Evolutionary conservation across 2,329 filamentous ascomycete genomes (phyloP).

Genomic region (Lecanicillium sp.): DNA sequence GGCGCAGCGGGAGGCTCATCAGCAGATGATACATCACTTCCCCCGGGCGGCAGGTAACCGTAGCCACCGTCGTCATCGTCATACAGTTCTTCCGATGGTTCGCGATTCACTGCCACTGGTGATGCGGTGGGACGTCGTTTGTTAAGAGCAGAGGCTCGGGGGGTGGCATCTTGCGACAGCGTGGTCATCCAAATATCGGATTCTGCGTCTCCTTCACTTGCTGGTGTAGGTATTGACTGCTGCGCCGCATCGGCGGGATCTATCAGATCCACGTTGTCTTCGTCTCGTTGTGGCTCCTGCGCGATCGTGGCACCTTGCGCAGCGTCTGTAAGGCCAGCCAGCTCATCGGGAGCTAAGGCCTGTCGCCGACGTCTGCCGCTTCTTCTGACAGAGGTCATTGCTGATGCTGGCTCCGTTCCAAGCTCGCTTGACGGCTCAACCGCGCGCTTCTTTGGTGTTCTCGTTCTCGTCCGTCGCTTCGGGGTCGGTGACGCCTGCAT

Average conservation of each 20-base stretch:
- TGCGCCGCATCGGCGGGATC: conserved; percentile 17
- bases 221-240: conserved; percentile 11
- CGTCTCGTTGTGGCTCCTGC: conserved; percentile 13
- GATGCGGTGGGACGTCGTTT: background rate
- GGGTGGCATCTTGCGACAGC: conserved; percentile 29
- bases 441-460: conserved; percentile 9
- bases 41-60: conserved; percentile 19
- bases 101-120: background rate
- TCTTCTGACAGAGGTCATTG: conserved; percentile 10
- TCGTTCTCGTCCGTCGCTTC: conserved; percentile 8
- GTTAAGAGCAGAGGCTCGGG: conserved; percentile 16
- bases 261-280: conserved; percentile 22
- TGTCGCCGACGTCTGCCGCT: conserved; percentile 14
- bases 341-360: conserved; percentile 18
- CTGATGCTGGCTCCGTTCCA: conserved; percentile 11
- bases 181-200: conserved; percentile 41
- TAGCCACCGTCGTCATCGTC: conserved; percentile 16
- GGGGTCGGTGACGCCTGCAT: conserved; percentile 6
- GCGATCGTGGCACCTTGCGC: conserved; percentile 9
- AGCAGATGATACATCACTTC: conserved; percentile 25
- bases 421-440: conserved; percentile 19
- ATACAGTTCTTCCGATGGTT: background rate
- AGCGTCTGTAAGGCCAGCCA: conserved; percentile 17
- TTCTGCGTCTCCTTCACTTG: conserved; percentile 19
- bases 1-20: conserved; percentile 18